phyloP scores from a whole-genome alignment of 331 rosid genomes.

The Arachis monticola region DNA sequence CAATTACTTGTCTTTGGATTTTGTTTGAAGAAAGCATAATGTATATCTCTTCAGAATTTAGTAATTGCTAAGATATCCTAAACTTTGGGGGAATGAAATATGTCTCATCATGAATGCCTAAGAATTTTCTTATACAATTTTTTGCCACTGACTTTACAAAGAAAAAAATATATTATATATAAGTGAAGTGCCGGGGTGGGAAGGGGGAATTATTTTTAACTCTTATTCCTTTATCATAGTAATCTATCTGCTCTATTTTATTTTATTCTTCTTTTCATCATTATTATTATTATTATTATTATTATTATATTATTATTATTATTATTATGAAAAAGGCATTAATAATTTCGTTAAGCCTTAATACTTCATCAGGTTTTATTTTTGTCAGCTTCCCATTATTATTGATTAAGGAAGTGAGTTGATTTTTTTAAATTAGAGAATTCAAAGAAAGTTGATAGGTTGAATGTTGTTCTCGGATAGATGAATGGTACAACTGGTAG shows the following conservation, averaged over 20 bases:
- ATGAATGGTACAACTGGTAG: constrained; percentile 51
- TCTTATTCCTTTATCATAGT: no score
- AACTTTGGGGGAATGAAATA: background rate
- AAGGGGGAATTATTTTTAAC: no score
- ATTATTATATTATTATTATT: background rate
- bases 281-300: no score
- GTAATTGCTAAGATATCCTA: constrained; percentile 8
- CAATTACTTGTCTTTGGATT: constrained; percentile 11
- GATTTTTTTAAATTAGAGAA: constrained; percentile 64
- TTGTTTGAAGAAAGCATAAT: background rate
- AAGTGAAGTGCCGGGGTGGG: no score
- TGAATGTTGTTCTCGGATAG: constrained; percentile 50
- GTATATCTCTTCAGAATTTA: constrained; percentile 8
- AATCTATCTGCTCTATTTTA: no score
- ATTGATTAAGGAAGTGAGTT: constrained; percentile 32
- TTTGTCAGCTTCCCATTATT: constrained; percentile 12
- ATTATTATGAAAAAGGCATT: no score
- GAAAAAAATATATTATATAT: no score
- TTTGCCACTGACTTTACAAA: background rate
- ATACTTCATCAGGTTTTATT: constrained; percentile 2
- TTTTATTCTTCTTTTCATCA: no score
- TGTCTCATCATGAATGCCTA: constrained; percentile 23
- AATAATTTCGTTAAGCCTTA: no score
- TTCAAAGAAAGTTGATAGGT: constrained; percentile 45
- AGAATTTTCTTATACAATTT: constrained; percentile 15